These are phyloP conservation scores for Kalaharituber pfeilii DNA, from an alignment of 2,329 filamentous ascomycete genomes.

Conservation along the genomic window DNA sequence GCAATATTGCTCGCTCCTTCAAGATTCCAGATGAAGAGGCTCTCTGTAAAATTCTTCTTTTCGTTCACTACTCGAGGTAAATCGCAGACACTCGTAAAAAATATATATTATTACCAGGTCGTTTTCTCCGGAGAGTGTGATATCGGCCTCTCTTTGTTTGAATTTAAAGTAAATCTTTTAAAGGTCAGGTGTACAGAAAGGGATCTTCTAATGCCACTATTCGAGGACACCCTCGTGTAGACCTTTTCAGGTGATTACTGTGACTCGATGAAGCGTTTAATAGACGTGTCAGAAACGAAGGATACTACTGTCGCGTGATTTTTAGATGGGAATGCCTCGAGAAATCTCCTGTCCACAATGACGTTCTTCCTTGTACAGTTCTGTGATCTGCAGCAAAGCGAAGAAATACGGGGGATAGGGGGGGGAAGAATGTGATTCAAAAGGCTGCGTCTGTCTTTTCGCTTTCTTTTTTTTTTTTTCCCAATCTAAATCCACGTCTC, in stretches of 20 bases:
- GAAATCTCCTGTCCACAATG: not conserved
- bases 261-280: conserved; percentile 1
- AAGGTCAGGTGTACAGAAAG: conserved; percentile 1
- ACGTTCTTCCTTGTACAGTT: not conserved
- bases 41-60: not conserved
- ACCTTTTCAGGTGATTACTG: conserved; percentile 1
- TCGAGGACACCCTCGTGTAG: not conserved
- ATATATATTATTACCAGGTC: conserved; percentile 2
- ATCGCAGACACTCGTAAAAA: conserved; percentile 1
- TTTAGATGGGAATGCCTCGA: not conserved
- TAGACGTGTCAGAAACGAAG: not conserved
- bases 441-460: not conserved
- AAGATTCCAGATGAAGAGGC: not conserved
- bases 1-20: not conserved
- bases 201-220: not conserved
- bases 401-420: not conserved
- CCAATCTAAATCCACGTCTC: no score
- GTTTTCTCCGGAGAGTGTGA: not conserved
- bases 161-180: not conserved
- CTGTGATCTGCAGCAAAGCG: not conserved
- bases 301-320: conserved; percentile 1
- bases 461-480: no score
- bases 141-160: not conserved
- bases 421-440: no score
- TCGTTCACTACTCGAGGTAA: not conserved